Evolutionary conservation across 2,329 filamentous ascomycete species (phyloP).

Genomic region (Fusarium sterilihyphosum): DNA sequence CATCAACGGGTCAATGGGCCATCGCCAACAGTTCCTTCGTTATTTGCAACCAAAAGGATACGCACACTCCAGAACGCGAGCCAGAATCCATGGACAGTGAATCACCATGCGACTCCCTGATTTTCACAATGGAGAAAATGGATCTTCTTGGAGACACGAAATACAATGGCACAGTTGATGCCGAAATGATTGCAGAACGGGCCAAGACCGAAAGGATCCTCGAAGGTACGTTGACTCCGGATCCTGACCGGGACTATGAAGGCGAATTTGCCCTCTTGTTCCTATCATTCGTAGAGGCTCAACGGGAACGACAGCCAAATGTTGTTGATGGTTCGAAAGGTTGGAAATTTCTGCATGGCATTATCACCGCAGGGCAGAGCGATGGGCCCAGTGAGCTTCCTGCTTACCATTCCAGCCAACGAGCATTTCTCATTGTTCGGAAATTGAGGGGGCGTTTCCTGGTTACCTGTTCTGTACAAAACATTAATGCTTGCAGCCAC

Average conservation of each 20-base stretch:
- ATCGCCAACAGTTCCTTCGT: not conserved
- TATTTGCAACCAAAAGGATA: not conserved
- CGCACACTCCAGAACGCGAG: not conserved
- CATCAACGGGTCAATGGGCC: not conserved
- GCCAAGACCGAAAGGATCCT: conserved; percentile 6
- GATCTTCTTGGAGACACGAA: not conserved
- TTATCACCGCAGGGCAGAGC: conserved; percentile 4
- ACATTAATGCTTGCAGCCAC: conserved; percentile 22
- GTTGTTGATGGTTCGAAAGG: conserved; percentile 1
- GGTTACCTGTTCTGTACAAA: not conserved
- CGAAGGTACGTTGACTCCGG: conserved; percentile 13
- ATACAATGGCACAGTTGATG: not conserved
- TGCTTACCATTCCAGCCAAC: conserved; percentile 5
- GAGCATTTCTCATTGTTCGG: conserved; percentile 16
- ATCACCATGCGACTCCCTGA: not conserved
- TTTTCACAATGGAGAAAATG: not conserved
- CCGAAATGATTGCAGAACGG: conserved; percentile 2
- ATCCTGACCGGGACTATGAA: conserved; percentile 9
- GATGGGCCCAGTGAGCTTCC: not conserved
- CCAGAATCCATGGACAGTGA: not conserved
- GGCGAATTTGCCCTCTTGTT: not conserved
- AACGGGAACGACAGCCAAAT: not conserved
- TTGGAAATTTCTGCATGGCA: conserved; percentile 17
- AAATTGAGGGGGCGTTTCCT: not conserved
- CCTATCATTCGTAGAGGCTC: not conserved